Evolutionary conservation across 441 rosid species (phyloP), one percentile per base, ranked within the genome.

Genomic region (Gossypium trilobum): DNA sequence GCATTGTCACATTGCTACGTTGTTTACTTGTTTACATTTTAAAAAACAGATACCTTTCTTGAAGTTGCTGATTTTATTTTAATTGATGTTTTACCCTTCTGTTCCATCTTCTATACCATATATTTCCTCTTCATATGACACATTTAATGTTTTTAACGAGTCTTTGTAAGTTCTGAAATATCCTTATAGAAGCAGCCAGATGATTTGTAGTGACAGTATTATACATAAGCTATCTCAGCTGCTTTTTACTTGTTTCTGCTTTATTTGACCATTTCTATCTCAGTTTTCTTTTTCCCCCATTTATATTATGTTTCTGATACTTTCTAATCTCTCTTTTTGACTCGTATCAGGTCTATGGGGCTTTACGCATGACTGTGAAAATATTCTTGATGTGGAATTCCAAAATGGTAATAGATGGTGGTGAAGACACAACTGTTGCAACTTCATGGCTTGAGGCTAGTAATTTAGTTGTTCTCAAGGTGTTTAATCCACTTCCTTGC

Each of bases 321-420:
- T 23, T 57, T 4, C 1, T 57, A 5, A 70, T 77, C 42, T 7
- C 23, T 31, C 10, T 48, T 62, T 23, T 4, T 69, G 50, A 10
- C 16, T n/a, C 19, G 16, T 50, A 27, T 73, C 79, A 96, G 99
- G 96, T 96, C 54, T 96, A 93, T 80, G 99, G 99, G 59, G 99
- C 99, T 64, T 81, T 96, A 74, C 93, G 98, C 25, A 93, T 96
- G 99, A 84, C 91, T 73, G 99, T 93, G 50, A 96, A 96, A 81
- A 93, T 96, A 85, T 89, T 89, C 87, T 86, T 96, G 86, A 93
- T 96, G 99, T 93, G 95, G 97, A 93, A 96, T 74, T 93, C 99
- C 61, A 74, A 91, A 84, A 84, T 96, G 92, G 81, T 88, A 72
- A 86, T 96, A 77, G 89, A 88, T 81, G 97, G 96, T 22, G 97